These are phyloP conservation scores for Aspergillus glaucus DNA, from an alignment of 2,329 filamentous ascomycete genomes.

Conservation along the genomic window DNA sequence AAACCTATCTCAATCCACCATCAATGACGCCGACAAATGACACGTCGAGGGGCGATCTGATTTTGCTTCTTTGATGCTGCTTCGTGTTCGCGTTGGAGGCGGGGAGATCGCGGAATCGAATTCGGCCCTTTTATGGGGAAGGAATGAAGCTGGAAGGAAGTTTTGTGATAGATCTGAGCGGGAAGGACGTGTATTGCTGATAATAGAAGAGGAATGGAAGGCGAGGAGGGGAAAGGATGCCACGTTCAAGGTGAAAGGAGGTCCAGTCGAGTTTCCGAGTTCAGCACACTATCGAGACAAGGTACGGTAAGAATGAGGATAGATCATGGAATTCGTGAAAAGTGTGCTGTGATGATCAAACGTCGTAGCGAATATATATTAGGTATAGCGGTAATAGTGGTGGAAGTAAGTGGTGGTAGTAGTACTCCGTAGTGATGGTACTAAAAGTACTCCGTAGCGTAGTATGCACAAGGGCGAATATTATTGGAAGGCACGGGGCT, in stretches of 20 bases:
- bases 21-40: slow-evolving; percentile 12
- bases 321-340: neutral
- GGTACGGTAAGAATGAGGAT: neutral
- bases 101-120: no score
- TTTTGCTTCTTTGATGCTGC: no score
- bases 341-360: neutral
- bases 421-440: no score
- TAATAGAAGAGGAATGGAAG: neutral
- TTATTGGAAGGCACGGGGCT: no score
- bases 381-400: neutral
- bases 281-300: neutral
- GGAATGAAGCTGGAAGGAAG: neutral
- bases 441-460: no score
- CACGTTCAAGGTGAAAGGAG: neutral
- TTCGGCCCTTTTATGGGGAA: neutral
- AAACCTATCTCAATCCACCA: slow-evolving; percentile 11
- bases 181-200: neutral
- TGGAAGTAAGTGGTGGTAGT: neutral
- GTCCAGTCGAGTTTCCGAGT: neutral
- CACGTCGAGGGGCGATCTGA: neutral
- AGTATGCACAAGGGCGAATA: no score
- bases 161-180: neutral
- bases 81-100: no score
- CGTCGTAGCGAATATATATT: neutral
- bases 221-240: neutral